A percentile compares a stretch with the other conserved stretches of the same genome.
phyloP scores from a whole-genome alignment of 192 early-diverging fungal species.

The Mortierella claussenii region DNA sequence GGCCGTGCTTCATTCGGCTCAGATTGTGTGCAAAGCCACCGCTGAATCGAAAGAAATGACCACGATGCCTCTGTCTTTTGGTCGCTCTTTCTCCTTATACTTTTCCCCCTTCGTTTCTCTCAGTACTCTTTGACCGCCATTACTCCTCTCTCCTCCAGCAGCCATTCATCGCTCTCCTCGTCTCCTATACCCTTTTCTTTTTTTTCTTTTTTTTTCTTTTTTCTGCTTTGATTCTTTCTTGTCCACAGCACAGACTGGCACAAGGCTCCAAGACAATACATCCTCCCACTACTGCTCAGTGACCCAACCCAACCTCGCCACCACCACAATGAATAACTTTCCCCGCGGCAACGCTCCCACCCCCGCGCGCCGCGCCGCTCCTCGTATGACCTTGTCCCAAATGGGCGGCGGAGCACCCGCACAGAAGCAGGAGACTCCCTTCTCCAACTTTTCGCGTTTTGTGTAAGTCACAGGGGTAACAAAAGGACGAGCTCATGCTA shows the following conservation, averaged over 20 bases:
- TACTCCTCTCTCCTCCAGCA: not conserved
- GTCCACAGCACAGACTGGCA: too few species aligned
- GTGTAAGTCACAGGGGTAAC: slow-evolving; percentile 75
- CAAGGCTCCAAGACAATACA: too few species aligned
- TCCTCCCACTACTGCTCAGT: too few species aligned
- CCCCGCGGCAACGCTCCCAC: slow-evolving; percentile 28
- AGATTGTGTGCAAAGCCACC: not conserved
- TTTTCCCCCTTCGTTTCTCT: slow-evolving; percentile 1
- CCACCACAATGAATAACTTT: slow-evolving; percentile 3
- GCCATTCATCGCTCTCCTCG: too few species aligned
- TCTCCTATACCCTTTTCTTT: too few species aligned
- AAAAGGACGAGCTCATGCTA: too few species aligned
- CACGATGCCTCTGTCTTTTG: not conserved
- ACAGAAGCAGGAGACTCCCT: slow-evolving; percentile 58
- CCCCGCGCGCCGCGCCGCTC: slow-evolving; percentile 26
- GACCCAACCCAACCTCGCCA: not conserved
- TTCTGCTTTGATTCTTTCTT: too few species aligned
- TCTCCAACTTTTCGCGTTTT: slow-evolving; percentile 74
- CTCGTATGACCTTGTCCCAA: slow-evolving; percentile 39
- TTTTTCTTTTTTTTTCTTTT: too few species aligned
- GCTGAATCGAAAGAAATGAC: not conserved
- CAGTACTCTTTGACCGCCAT: not conserved
- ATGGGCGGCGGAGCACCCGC: slow-evolving; percentile 29
- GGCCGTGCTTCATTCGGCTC: not conserved
- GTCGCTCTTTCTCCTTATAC: slow-evolving; percentile 4